Evolutionary conservation across 345 rosid genomes (phyloP).

Genomic region (Arabis alpina): DNA sequence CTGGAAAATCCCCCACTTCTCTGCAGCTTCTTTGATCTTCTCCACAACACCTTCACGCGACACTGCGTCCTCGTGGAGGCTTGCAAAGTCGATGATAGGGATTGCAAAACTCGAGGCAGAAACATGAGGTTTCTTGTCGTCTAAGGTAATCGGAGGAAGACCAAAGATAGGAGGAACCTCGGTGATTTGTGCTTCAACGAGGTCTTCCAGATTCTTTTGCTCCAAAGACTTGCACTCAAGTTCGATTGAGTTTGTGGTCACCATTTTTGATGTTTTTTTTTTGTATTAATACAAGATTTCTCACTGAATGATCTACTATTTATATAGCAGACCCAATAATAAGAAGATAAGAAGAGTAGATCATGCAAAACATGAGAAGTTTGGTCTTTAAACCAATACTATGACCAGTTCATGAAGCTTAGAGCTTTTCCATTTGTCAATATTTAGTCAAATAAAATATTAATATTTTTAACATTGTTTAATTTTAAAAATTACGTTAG

Average conservation of each 20-base stretch:
- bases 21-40: slow-evolving; percentile 42
- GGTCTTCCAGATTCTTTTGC: slow-evolving; percentile 6
- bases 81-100: slow-evolving; percentile 52
- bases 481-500: too few relatives aligned
- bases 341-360: background rate
- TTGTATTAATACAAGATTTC: background rate
- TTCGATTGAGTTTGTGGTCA: background rate
- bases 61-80: background rate
- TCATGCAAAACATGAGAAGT: background rate
- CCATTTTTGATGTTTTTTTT: background rate
- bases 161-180: slow-evolving; percentile 46
- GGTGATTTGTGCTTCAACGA: slow-evolving; percentile 38
- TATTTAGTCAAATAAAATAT: too few relatives aligned
- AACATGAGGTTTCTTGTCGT: background rate
- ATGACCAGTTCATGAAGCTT: too few relatives aligned
- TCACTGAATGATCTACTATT: background rate
- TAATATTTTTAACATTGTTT: too few relatives aligned
- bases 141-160: slow-evolving; percentile 4
- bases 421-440: too few relatives aligned
- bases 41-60: slow-evolving; percentile 33
- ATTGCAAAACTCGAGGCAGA: slow-evolving; percentile 15
- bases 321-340: background rate
- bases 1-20: slow-evolving; percentile 58
- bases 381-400: too few relatives aligned
- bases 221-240: slow-evolving; percentile 19